Conservation (phyloP, 176 grass and related monocot genomes). For the Zizania latifolia region DNA sequence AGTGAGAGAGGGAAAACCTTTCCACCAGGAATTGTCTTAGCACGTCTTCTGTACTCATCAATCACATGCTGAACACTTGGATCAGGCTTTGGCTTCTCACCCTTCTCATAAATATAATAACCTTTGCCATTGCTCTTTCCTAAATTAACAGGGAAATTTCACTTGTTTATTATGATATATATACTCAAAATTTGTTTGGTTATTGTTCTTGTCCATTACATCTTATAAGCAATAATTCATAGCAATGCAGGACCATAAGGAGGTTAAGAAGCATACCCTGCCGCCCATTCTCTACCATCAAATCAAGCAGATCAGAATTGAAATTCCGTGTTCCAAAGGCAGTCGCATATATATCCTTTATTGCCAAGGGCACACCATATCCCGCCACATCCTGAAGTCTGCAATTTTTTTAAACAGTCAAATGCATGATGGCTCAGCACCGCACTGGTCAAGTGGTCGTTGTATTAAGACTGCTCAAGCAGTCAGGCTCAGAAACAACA, state of each 20-base stretch:
- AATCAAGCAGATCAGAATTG: slow-evolving; percentile 32
- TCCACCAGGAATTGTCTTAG: slow-evolving; percentile 64
- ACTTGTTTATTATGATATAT: too few relatives aligned
- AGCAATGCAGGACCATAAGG: slow-evolving; percentile 10
- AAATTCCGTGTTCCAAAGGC: slow-evolving; percentile 61
- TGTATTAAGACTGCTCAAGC: too few relatives aligned
- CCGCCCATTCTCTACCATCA: slow-evolving; percentile 65
- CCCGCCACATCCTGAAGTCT: slow-evolving; percentile 89
- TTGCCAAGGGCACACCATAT: slow-evolving; percentile 86
- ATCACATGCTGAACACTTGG: slow-evolving; percentile 70
- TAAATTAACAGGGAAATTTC: slow-evolving; percentile 18
- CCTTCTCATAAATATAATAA: slow-evolving; percentile 94
- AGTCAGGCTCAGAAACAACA: too few relatives aligned
- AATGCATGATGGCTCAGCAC: background rate
- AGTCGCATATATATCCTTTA: slow-evolving; percentile 52
- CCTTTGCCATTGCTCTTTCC: slow-evolving; percentile 92
- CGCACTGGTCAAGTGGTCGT: background rate
- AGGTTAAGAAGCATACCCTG: slow-evolving; percentile 54
- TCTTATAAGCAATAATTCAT: background rate
- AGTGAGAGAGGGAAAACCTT: slow-evolving; percentile 44
- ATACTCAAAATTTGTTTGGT: background rate
- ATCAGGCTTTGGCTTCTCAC: slow-evolving; percentile 83
- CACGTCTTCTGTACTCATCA: slow-evolving; percentile 56
- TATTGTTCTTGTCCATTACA: background rate
- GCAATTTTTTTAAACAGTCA: slow-evolving; percentile 10